phyloP scores from a whole-genome alignment of 768 basidiomycete genomes.

The Nidularia pulvinata region DNA sequence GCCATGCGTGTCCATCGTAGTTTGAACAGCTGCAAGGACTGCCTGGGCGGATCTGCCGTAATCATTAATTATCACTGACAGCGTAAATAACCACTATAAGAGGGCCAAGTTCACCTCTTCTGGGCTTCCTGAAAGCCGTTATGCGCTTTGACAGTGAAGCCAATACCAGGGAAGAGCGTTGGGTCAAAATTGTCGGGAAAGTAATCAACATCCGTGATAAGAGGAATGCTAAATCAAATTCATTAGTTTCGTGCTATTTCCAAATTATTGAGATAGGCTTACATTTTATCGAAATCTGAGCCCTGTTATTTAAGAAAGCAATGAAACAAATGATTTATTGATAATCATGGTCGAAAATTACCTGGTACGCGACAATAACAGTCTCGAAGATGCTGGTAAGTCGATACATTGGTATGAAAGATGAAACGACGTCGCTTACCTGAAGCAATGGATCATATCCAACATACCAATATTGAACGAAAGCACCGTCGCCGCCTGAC shows the following conservation, averaged over 20 bases:
- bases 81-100: neutral
- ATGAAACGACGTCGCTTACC: neutral
- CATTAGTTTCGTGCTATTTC: neutral
- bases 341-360: neutral
- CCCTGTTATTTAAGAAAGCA: slow-evolving; percentile 13
- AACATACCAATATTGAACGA: slow-evolving; percentile 37
- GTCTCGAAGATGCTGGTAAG: slow-evolving; percentile 1
- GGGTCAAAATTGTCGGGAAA: slow-evolving; percentile 27
- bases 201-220: slow-evolving; percentile 40
- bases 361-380: slow-evolving; percentile 17
- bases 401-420: neutral
- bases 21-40: slow-evolving; percentile 44
- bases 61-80: neutral
- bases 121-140: slow-evolving; percentile 46
- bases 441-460: slow-evolving; percentile 7
- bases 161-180: slow-evolving; percentile 49
- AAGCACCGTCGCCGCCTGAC: slow-evolving; percentile 38
- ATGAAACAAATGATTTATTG: neutral
- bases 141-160: slow-evolving; percentile 38
- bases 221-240: slow-evolving; percentile 11
- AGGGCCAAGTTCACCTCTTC: slow-evolving; percentile 28
- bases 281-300: slow-evolving; percentile 10
- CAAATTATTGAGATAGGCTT: neutral
- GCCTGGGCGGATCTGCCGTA: slow-evolving; percentile 31
- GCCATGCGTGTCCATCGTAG: slow-evolving; percentile 28